Base-by-base conservation (phyloP, 2,329 filamentous ascomycete genomes). In the Exserohilum rostratum region DNA sequence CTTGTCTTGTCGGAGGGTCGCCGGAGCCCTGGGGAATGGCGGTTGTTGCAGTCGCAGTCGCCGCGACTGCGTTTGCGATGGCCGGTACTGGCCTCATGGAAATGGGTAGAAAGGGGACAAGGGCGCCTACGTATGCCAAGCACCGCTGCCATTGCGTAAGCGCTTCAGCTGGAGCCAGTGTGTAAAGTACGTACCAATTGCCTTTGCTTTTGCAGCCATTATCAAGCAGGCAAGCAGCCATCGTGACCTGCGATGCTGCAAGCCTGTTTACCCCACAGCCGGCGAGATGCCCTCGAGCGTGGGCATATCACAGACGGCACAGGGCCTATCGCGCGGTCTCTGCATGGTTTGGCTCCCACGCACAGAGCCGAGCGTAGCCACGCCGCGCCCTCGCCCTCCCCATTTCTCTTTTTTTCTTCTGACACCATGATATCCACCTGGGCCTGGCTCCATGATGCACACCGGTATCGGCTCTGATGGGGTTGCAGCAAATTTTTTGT, bases 361-460 rank as follows among this genome's bases (percentile, higher is more conserved):
- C 50, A 31, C 22, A 55, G 53, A 62, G 60, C 62, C 62, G 62
- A 58, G 51, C 44, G 49, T 63, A 65, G 35, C 62, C 62, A 61
- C 50, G 51, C 48, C 48, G 50, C 48, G 37, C 46, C 50, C 43
- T 40, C 52, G n/a, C 48, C 50, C 33, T 30, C 12, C 51, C 50
- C 49, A 20, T 20, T 6, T 27, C 48, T 39, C 20, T 40, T 53
- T 27, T 35, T 43, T 49, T 51, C 42, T 58, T 48, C 45, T 46
- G 48, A 61, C 46, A 48, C 37, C 29, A 49, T 17, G 43, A 46
- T 54, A 53, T 51, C 61, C 53, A 58, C 58, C 30, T 29, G 37
- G 33, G 49, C 33, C 15, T 35, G 38, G 40, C 43, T 52, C 31
- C n/a, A 48, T 50, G 45, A 56, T 42, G 25, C 22, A 39, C 39